Percentiles rank a stretch among this genome's conserved stretches.
These are phyloP conservation scores for Colletotrichum melonis DNA, from an alignment of 2,329 filamentous ascomycete species.

Conservation along the genomic window DNA sequence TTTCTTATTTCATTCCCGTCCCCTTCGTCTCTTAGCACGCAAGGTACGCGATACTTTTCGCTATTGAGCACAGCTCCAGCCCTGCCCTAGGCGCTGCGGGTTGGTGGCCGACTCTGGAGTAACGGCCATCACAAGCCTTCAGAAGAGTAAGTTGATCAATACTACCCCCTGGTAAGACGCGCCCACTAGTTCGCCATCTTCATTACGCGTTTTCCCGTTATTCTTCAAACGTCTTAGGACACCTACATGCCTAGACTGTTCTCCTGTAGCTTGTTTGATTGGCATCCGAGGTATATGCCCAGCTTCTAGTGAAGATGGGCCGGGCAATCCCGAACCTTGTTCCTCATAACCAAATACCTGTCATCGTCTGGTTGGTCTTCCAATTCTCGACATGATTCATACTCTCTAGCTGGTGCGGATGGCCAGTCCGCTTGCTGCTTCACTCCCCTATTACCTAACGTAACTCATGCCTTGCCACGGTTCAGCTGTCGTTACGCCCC, in stretches of 20 bases:
- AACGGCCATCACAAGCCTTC: constrained; percentile 13
- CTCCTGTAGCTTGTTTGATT: neutral
- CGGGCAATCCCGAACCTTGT: constrained; percentile 15
- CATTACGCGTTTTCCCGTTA: neutral
- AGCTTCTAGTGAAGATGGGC: constrained; percentile 29
- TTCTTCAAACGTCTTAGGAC: neutral
- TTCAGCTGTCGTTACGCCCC: constrained; percentile 6
- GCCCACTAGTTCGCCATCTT: constrained; percentile 5
- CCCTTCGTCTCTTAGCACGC: constrained; percentile 19
- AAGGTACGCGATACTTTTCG: constrained; percentile 21
- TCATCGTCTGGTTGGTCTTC: neutral
- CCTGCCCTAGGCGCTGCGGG: constrained; percentile 17
- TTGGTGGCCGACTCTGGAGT: constrained; percentile 6
- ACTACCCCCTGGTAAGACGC: constrained; percentile 31
- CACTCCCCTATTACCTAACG: constrained; percentile 4
- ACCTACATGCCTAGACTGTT: constrained; percentile 5
- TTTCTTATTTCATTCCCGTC: constrained; percentile 23
- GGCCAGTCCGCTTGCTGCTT: constrained; percentile 8
- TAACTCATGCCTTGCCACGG: constrained; percentile 2
- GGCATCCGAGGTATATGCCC: constrained; percentile 24
- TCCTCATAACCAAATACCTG: constrained; percentile 24
- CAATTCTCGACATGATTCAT: constrained; percentile 11
- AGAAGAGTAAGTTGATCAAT: constrained; percentile 8
- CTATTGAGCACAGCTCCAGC: constrained; percentile 21
- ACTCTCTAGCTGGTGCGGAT: neutral